Evolutionary conservation across 805 yeast species (phyloP).

Genomic region (Kazachstania kunashirensis): DNA sequence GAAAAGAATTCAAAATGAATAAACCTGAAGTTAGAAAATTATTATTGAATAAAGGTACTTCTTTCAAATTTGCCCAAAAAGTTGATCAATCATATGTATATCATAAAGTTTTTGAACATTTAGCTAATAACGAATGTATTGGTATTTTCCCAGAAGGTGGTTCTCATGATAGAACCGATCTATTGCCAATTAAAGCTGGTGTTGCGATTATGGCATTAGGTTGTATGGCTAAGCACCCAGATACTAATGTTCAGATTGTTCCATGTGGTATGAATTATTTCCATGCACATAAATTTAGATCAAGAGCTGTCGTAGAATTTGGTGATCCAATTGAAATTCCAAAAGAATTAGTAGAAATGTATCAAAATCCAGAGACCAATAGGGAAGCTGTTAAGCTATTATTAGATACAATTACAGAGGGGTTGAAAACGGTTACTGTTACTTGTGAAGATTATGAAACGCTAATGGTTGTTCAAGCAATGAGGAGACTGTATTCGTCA

Average conservation of each 20-base stretch:
- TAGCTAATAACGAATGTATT: slow-evolving; percentile 68
- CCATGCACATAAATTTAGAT: slow-evolving; percentile 90
- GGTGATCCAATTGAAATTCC: slow-evolving; percentile 76
- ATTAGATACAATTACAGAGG: slow-evolving; percentile 59
- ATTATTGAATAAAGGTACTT: slow-evolving; percentile 44
- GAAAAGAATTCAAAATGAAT: slow-evolving; percentile 58
- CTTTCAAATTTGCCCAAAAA: slow-evolving; percentile 65
- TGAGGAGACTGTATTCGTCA: slow-evolving; percentile 61
- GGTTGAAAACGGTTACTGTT: slow-evolving; percentile 76
- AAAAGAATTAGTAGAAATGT: slow-evolving; percentile 51
- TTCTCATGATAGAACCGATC: slow-evolving; percentile 85
- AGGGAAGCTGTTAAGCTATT: slow-evolving; percentile 65
- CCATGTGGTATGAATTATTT: slow-evolving; percentile 98
- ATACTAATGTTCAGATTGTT: slow-evolving; percentile 72
- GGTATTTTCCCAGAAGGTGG: slow-evolving; percentile 99
- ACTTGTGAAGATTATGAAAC: slow-evolving; percentile 86
- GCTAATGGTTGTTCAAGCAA: slow-evolving; percentile 80
- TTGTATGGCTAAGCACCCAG: slow-evolving; percentile 71
- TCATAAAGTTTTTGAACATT: slow-evolving; percentile 72
- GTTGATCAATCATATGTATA: slow-evolving; percentile 83
- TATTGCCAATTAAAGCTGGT: slow-evolving; percentile 90
- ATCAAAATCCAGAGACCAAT: slow-evolving; percentile 42
- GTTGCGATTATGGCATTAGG: slow-evolving; percentile 98
- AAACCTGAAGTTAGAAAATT: slow-evolving; percentile 33
- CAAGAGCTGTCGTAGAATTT: slow-evolving; percentile 90